Conservation (phyloP, 108 stramenopile genomes). For the Thalassiosira profunda region DNA sequence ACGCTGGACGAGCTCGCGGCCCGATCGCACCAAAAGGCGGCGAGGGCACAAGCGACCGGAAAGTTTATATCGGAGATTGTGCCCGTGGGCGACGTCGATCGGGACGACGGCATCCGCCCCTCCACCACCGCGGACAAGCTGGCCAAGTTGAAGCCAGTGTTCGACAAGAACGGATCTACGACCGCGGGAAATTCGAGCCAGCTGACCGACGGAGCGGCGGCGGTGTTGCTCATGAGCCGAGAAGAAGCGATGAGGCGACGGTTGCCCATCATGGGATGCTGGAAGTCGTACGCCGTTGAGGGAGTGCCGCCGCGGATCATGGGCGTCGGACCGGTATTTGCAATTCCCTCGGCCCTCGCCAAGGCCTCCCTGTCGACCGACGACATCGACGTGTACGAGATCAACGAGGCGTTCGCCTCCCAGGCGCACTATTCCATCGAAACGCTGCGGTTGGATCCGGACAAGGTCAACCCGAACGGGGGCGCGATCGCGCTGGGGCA, state of each 20-base stretch:
- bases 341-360: conserved; percentile 89
- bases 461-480: conserved; percentile 97
- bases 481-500: conserved; percentile 98
- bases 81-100: conserved; percentile 69
- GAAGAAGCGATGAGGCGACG: conserved; percentile 68
- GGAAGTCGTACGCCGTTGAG: conserved; percentile 80
- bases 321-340: conserved; percentile 95
- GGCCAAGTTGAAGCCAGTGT: conserved; percentile 84
- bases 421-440: conserved; percentile 86
- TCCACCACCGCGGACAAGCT: conserved; percentile 80
- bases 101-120: conserved; percentile 95
- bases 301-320: conserved; percentile 94
- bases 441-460: conserved; percentile 54
- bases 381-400: conserved; percentile 96
- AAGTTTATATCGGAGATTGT: conserved; percentile 93
- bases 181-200: conserved; percentile 96
- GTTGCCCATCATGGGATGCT: conserved; percentile 82
- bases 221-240: conserved; percentile 91
- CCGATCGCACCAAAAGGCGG: conserved; percentile 88
- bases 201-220: conserved; percentile 97
- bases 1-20: conserved; percentile 91
- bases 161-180: conserved; percentile 82
- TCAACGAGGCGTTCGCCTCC: conserved; percentile 98
- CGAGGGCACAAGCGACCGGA: conserved; percentile 71
- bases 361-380: conserved; percentile 51